Conservation (phyloP, 164 flowering plant genomes). For the Buxus sempervirens region DNA sequence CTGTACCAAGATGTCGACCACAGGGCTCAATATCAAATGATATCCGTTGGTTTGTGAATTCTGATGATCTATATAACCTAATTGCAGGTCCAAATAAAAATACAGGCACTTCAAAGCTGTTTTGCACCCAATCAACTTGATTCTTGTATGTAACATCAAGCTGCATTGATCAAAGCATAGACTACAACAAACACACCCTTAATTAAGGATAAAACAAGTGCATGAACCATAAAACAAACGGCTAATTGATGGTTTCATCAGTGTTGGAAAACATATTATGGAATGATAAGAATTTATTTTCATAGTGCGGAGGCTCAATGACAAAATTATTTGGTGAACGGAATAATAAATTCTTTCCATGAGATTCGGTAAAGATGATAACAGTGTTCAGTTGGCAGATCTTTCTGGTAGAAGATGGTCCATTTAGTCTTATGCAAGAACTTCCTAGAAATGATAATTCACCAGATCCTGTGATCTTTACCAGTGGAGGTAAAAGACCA, state of each 20-base stretch:
- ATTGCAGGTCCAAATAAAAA: conserved; percentile 14
- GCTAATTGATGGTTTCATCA: too few relatives aligned
- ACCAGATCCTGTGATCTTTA: too few relatives aligned
- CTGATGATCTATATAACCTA: conserved; percentile 87
- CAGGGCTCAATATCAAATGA: conserved; percentile 82
- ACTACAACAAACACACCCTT: background rate
- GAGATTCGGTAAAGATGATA: background rate
- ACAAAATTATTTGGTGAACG: background rate
- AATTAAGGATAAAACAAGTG: background rate
- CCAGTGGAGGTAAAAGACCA: too few relatives aligned
- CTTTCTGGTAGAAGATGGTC: too few relatives aligned
- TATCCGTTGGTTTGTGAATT: conserved; percentile 79
- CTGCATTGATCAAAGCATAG: conserved; percentile 3
- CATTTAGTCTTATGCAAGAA: too few relatives aligned
- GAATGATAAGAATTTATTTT: background rate
- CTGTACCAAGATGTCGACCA: conserved; percentile 90
- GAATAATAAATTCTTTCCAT: background rate
- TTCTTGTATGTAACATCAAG: conserved; percentile 6
- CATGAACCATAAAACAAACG: background rate
- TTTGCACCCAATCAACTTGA: conserved; percentile 7
- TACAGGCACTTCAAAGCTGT: conserved; percentile 14
- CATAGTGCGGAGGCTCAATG: background rate
- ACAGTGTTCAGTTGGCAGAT: too few relatives aligned
- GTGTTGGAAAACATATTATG: background rate
- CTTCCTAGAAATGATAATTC: too few relatives aligned